Conservation (phyloP, 352 stramenopile species). For the Phytophthora quininea region DNA sequence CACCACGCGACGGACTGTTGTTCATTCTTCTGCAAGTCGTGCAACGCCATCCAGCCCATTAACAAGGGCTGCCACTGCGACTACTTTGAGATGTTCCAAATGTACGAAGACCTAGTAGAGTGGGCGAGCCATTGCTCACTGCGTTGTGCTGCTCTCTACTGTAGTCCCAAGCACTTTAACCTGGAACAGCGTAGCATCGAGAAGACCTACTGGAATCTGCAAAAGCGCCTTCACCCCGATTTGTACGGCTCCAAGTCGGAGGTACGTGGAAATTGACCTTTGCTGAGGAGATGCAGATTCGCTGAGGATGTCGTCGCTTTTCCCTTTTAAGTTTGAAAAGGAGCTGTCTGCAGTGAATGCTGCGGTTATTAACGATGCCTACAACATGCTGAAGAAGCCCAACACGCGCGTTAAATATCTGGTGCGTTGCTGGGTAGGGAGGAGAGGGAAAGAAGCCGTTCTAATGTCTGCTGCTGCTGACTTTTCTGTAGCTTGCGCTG, state of each 20-base stretch:
- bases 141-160: not conserved
- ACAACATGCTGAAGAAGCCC: slow-evolving; percentile 89
- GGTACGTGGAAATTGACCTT: slow-evolving; percentile 26
- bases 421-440: too few relatives aligned
- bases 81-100: slow-evolving; percentile 89
- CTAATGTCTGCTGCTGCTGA: too few relatives aligned
- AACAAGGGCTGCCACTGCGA: slow-evolving; percentile 72
- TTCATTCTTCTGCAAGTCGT: slow-evolving; percentile 83
- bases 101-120: too few relatives aligned
- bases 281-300: not conserved
- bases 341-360: slow-evolving; percentile 81
- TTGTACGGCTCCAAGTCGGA: slow-evolving; percentile 88
- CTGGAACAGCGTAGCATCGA: slow-evolving; percentile 83
- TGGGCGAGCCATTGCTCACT: slow-evolving; percentile 6
- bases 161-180: slow-evolving; percentile 81
- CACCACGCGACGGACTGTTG: slow-evolving; percentile 82
- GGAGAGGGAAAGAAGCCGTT: too few relatives aligned
- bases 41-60: slow-evolving; percentile 81
- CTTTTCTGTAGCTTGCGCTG: slow-evolving; percentile 58
- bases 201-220: slow-evolving; percentile 87
- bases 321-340: slow-evolving; percentile 67
- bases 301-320: not conserved
- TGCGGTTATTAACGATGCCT: slow-evolving; percentile 84
- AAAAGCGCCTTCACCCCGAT: slow-evolving; percentile 86
- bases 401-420: slow-evolving; percentile 87